A percentile compares a stretch with the other conserved stretches of the same genome.
Conservation (phyloP, 2,329 filamentous ascomycete genomes). For the Botrytis elliptica region DNA sequence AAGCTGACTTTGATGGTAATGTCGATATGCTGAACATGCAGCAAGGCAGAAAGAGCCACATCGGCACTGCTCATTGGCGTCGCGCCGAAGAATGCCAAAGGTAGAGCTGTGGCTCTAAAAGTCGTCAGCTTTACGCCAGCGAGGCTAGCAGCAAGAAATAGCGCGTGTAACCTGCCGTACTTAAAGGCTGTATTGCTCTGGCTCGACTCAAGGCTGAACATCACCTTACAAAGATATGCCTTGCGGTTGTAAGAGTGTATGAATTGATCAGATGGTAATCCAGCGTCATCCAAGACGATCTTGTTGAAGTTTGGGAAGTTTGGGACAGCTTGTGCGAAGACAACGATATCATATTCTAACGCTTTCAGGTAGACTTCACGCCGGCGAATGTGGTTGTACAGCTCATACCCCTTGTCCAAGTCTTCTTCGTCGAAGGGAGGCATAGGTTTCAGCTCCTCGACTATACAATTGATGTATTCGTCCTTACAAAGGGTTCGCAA, state of each 20-base stretch:
- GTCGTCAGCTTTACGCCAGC: not conserved
- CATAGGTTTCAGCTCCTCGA: not conserved
- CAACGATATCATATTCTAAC: not conserved
- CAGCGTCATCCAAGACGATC: not conserved
- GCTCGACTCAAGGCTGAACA: not conserved
- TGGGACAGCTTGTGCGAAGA: not conserved
- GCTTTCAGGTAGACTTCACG: not conserved
- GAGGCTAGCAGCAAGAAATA: not conserved
- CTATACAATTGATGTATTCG: not conserved
- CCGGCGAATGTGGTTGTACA: not conserved
- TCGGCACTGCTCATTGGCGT: not conserved
- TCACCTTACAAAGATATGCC: not conserved
- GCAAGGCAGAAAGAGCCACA: not conserved
- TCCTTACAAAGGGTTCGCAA: fast-evolving
- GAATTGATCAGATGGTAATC: not conserved
- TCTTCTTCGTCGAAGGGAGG: too few species aligned
- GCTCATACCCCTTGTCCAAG: not conserved
- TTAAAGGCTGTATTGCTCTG: not conserved
- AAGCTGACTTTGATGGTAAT: not conserved
- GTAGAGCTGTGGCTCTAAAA: not conserved
- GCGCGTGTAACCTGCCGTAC: not conserved
- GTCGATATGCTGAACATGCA: not conserved
- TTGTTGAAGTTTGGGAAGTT: not conserved
- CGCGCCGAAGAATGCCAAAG: not conserved
- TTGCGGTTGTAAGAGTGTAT: not conserved